Evolutionary conservation across 306 rosid genomes (phyloP).

Genomic region (Cicer cuneatum): DNA sequence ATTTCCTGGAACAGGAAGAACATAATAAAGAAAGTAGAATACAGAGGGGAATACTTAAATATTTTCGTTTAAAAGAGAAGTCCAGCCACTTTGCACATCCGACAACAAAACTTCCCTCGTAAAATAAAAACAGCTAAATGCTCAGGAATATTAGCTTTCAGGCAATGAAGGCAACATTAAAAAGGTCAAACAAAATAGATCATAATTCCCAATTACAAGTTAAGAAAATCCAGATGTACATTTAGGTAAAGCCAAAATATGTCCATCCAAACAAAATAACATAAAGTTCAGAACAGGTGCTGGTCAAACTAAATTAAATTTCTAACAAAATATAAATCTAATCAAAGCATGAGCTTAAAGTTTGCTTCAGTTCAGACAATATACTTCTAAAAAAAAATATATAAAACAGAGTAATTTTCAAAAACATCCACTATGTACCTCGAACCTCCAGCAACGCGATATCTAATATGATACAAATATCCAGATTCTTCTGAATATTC

Average conservation of each 20-base stretch:
- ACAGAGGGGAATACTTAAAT: not conserved
- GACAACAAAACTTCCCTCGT: not conserved
- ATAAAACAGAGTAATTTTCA: not conserved
- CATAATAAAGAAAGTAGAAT: not conserved
- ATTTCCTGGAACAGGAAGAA: not conserved
- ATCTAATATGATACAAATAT: conserved; percentile 77
- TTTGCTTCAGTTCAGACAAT: not conserved
- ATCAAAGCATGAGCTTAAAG: conserved; percentile 33
- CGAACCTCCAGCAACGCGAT: conserved; percentile 80
- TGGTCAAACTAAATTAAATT: conserved; percentile 24
- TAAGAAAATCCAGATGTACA: conserved; percentile 2
- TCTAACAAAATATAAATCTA: conserved; percentile 8
- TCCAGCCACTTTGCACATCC: not conserved
- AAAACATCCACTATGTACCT: conserved; percentile 53
- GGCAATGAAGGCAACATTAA: conserved; percentile 8
- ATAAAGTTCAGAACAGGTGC: not conserved
- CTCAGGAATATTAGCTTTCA: conserved; percentile 1
- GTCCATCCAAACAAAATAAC: conserved; percentile 4
- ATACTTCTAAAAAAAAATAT: not conserved
- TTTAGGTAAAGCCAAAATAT: not conserved
- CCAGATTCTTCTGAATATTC: conserved; percentile 95
- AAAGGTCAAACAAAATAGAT: not conserved
- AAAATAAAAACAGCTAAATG: conserved; percentile 8
- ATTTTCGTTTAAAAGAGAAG: not conserved
- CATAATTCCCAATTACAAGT: not conserved